Conservation (phyloP, 2,329 filamentous ascomycete genomes). For the Colletotrichum sp. region DNA sequence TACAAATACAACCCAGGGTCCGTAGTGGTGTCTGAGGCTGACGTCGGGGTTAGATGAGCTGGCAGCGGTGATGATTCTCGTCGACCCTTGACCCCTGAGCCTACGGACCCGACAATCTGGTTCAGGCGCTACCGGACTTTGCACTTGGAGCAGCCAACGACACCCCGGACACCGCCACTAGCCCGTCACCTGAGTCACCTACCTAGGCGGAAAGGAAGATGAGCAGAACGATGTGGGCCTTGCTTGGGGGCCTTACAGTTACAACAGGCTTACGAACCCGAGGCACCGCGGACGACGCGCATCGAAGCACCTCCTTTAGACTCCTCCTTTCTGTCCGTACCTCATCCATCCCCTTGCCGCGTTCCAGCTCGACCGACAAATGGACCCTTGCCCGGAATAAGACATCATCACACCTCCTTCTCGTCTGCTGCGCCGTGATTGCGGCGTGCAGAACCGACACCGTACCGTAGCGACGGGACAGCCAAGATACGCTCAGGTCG, state of each 20-base stretch:
- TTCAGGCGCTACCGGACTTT: conserved; percentile 7
- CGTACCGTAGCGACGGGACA: background rate
- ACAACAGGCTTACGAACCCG: background rate
- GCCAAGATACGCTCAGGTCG: background rate
- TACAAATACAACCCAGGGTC: conserved; percentile 11
- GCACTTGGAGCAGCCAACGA: background rate
- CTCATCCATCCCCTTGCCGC: background rate
- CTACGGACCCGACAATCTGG: conserved; percentile 18
- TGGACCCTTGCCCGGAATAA: background rate
- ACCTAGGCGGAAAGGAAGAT: conserved; percentile 1
- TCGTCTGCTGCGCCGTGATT: background rate
- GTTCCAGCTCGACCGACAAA: background rate
- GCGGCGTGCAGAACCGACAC: background rate
- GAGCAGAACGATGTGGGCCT: conserved; percentile 1
- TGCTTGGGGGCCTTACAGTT: background rate
- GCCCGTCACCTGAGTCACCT: conserved; percentile 12
- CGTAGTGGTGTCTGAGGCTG: conserved; percentile 15
- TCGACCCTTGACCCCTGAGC: conserved; percentile 20
- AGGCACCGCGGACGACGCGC: background rate
- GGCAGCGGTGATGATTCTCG: conserved; percentile 4
- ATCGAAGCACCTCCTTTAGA: background rate
- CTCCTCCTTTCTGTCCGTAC: background rate
- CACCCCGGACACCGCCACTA: conserved; percentile 12
- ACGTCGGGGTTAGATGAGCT: conserved; percentile 17
- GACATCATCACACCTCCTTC: background rate